Evolutionary conservation across 2,329 filamentous ascomycete species (phyloP), one percentile per base, ranked within the genome.

Genomic region (Davidsoniella eucalypti): DNA sequence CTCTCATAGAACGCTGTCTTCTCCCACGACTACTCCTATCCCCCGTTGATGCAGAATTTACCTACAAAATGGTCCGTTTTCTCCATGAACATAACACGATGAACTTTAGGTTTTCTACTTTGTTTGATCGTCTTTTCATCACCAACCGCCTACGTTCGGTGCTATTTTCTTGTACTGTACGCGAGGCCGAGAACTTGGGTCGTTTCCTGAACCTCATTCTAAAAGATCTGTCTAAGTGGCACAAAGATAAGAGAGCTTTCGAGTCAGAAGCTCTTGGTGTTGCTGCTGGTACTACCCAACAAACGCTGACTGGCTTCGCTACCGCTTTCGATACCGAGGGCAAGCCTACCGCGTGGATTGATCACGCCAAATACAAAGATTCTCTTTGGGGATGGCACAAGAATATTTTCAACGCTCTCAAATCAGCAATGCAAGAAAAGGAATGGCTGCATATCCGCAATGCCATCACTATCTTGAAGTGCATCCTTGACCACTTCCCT

Each of bases 391-490:
- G 85, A 57, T 96, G 90, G 87, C 93, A 98, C 64, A 80, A 82
- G 58, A 79, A 84, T 55, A 68, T 98, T 41, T 84, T 83, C 58
- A 76, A 70, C 46, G 86, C 90, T 2, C 69, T 98, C 50, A 88
- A 87, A 61, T 75, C 75, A 37, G 95, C 90, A 61, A 72, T 98
- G 44, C 78, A 78, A 16, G 82, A 82, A 25, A 80, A 77, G 29
- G 90, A 96, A 64, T 98, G 92, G 76, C 95, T 95, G 83, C 88
- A 95, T 63, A 94, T 96, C 61, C 81, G 90, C 50, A 98, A 98
- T 61, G 87, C 87, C 42, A 93, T 96, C 57, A 92, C 84, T 52
- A 73, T 96, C 3, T 71, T 98, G 53, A 93, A 92, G 61, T 75
- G 78, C 9, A 73, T 94, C 44, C 75, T 86, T 21, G 79, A 87